These are phyloP conservation scores for Angomonas ambiguus DNA, from an alignment of 208 protist genomes.

Conservation along the genomic window DNA sequence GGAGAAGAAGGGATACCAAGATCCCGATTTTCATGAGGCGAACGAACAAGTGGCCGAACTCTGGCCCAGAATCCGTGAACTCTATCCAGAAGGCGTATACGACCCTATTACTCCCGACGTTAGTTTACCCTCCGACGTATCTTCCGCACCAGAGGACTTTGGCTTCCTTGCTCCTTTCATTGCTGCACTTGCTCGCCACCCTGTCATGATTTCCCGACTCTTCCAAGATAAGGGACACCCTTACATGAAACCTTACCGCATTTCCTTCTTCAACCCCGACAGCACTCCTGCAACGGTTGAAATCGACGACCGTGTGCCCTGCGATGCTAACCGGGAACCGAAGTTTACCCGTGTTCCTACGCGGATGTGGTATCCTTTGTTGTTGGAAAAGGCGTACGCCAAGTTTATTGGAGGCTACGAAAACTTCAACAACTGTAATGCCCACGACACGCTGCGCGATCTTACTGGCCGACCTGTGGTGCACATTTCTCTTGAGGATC, in stretches of 20 bases:
- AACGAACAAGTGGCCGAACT: slow-evolving; percentile 63
- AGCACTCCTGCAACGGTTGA: slow-evolving; percentile 74
- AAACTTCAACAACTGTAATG: slow-evolving; percentile 69
- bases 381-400: slow-evolving; percentile 91
- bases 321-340: slow-evolving; percentile 31
- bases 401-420: slow-evolving; percentile 89
- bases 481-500: slow-evolving; percentile 67
- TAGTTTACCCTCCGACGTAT: slow-evolving; percentile 23
- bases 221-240: slow-evolving; percentile 52
- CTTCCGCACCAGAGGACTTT: slow-evolving; percentile 35
- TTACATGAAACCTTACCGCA: slow-evolving; percentile 65
- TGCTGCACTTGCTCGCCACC: slow-evolving; percentile 53
- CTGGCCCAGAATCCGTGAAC: slow-evolving; percentile 73
- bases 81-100: slow-evolving; percentile 61
- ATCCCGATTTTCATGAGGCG: slow-evolving; percentile 62
- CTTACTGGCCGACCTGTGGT: slow-evolving; percentile 80
- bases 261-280: slow-evolving; percentile 78
- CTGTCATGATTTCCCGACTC: slow-evolving; percentile 61
- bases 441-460: slow-evolving; percentile 83
- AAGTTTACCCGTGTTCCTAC: slow-evolving; percentile 57
- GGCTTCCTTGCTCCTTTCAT: slow-evolving; percentile 81
- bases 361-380: slow-evolving; percentile 65
- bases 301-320: slow-evolving; percentile 83
- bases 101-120: slow-evolving; percentile 29
- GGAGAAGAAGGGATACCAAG: slow-evolving; percentile 69